Percentiles rank a stretch among this genome's conserved stretches.
Evolutionary conservation across 2,329 filamentous ascomycete species (phyloP).

Genomic region (Diaporthe ampelina): DNA sequence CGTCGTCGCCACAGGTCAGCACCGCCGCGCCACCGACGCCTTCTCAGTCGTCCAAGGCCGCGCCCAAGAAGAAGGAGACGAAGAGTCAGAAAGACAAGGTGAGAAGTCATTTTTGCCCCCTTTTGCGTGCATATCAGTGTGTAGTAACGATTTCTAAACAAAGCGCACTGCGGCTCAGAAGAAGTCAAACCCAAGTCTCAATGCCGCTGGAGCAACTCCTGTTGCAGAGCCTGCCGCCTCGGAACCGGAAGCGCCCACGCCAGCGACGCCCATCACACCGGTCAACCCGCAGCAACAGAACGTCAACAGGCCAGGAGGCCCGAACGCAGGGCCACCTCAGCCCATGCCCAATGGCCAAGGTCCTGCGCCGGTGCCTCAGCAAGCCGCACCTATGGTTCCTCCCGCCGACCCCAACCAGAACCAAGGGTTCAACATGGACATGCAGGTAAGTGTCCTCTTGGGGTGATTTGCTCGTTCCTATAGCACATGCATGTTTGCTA

Average conservation of each 20-base stretch:
- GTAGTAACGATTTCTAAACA: conserved; percentile 41
- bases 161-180: conserved; percentile 69
- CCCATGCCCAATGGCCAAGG: conserved; percentile 59
- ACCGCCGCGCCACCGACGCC: conserved; percentile 82
- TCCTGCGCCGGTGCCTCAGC: conserved; percentile 58
- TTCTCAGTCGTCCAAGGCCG: conserved; percentile 78
- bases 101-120: conserved; percentile 50
- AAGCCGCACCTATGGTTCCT: conserved; percentile 59
- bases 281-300: conserved; percentile 59
- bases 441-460: conserved; percentile 58
- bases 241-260: conserved; percentile 71
- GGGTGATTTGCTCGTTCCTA: neutral
- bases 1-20: conserved; percentile 73
- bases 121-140: conserved; percentile 37
- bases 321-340: conserved; percentile 55
- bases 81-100: conserved; percentile 79
- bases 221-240: conserved; percentile 65
- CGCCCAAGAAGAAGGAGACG: conserved; percentile 82
- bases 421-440: conserved; percentile 61
- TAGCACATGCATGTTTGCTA: conserved; percentile 18
- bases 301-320: conserved; percentile 64
- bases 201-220: conserved; percentile 66
- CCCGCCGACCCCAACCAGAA: conserved; percentile 64
- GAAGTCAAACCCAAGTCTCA: conserved; percentile 71
- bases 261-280: conserved; percentile 75